Evolutionary conservation across 2,329 filamentous ascomycete genomes (phyloP).

Genomic region (Fusarium drepaniforme): DNA sequence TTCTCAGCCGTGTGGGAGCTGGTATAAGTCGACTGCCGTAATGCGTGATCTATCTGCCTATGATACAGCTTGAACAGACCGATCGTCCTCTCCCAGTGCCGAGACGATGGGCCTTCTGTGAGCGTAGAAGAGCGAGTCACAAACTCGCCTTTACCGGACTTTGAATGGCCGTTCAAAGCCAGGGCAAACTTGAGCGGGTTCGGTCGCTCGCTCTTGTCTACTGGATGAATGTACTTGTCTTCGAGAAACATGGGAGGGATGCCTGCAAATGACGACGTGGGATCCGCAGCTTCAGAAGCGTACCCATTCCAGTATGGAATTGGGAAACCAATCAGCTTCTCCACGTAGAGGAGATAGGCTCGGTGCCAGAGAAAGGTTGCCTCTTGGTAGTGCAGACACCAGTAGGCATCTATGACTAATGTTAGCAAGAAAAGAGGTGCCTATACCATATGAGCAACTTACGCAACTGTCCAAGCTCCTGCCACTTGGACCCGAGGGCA

Average conservation of each 20-base stretch:
- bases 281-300: neutral
- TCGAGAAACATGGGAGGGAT: neutral
- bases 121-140: neutral
- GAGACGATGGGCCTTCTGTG: neutral
- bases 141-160: neutral
- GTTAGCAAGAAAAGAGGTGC: neutral
- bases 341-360: neutral
- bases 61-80: neutral
- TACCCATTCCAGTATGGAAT: neutral
- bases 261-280: neutral
- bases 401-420: neutral
- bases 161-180: neutral
- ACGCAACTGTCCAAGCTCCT: neutral
- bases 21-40: neutral
- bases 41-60: neutral
- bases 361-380: neutral
- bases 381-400: neutral
- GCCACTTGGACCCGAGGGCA: neutral
- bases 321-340: neutral
- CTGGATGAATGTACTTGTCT: neutral
- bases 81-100: neutral
- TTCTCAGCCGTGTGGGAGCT: neutral
- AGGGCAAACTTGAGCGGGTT: neutral
- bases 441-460: neutral
- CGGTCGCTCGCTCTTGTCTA: neutral